These are phyloP conservation scores for Hypoxylon sp. DNA, from an alignment of 2,329 filamentous ascomycete genomes.

Conservation along the genomic window DNA sequence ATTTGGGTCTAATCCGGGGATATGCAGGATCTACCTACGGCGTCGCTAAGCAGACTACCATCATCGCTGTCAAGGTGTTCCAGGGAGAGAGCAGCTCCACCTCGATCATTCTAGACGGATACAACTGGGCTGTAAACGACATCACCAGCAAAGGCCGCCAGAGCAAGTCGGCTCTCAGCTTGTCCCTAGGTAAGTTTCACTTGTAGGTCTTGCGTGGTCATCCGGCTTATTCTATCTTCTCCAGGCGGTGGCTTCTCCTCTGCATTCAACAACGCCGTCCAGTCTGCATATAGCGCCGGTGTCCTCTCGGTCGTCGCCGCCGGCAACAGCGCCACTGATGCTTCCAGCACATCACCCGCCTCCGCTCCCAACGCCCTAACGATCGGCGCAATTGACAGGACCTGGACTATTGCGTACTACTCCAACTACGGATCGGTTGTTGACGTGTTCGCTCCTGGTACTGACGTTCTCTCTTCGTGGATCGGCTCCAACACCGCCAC, in stretches of 20 bases:
- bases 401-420: slow-evolving; percentile 58
- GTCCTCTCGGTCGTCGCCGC: slow-evolving; percentile 68
- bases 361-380: slow-evolving; percentile 64
- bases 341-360: slow-evolving; percentile 60
- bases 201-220: background rate
- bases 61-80: slow-evolving; percentile 62
- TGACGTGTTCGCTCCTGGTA: slow-evolving; percentile 60
- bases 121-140: slow-evolving; percentile 60
- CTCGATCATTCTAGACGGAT: slow-evolving; percentile 48
- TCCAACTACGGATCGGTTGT: slow-evolving; percentile 63
- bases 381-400: slow-evolving; percentile 61
- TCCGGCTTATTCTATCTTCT: background rate
- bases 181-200: slow-evolving; percentile 61
- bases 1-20: background rate
- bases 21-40: slow-evolving; percentile 54
- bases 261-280: slow-evolving; percentile 65
- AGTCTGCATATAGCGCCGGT: slow-evolving; percentile 59
- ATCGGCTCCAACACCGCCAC: slow-evolving; percentile 56
- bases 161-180: slow-evolving; percentile 62
- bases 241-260: slow-evolving; percentile 57
- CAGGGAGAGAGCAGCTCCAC: slow-evolving; percentile 45
- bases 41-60: slow-evolving; percentile 56
- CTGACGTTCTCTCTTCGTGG: slow-evolving; percentile 57
- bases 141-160: slow-evolving; percentile 57
- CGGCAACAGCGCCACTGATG: slow-evolving; percentile 62